Evolutionary conservation across 257 asterid genomes (phyloP).

Genomic region (Salvia hispanica): DNA sequence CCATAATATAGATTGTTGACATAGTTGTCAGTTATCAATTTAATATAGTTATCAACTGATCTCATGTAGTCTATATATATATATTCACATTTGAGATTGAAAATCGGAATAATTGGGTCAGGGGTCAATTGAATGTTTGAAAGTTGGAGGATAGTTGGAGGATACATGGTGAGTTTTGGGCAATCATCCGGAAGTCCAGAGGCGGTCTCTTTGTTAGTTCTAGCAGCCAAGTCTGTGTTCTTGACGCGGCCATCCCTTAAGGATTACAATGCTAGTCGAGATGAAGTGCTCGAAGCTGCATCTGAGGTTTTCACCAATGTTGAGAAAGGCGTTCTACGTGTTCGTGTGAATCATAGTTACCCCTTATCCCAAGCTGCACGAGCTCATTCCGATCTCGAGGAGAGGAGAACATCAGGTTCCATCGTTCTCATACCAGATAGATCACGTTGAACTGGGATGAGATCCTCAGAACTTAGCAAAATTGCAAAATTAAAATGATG

Average conservation of each 20-base stretch:
- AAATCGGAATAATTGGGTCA: conserved; percentile 19
- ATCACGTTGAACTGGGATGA: conserved; percentile 2
- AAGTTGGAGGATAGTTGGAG: too few relatives aligned
- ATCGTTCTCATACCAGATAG: conserved; percentile 75
- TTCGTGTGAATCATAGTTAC: conserved; percentile 72
- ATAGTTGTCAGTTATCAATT: too few relatives aligned
- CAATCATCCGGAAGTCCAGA: too few relatives aligned
- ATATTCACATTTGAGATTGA: neutral
- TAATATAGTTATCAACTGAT: too few relatives aligned
- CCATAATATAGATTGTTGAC: too few relatives aligned
- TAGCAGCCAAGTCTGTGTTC: conserved; percentile 72
- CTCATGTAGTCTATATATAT: too few relatives aligned
- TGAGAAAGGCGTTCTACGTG: conserved; percentile 59
- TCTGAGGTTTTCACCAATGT: conserved; percentile 74
- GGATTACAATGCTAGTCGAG: conserved; percentile 64
- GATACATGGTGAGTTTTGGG: conserved; percentile 90
- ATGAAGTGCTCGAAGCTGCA: conserved; percentile 69
- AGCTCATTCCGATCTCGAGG: conserved; percentile 73
- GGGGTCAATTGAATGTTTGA: conserved; percentile 95
- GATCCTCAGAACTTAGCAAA: too few relatives aligned
- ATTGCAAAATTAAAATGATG: too few relatives aligned
- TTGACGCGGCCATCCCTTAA: conserved; percentile 88
- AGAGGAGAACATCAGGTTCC: conserved; percentile 77
- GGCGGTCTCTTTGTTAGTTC: too few relatives aligned
- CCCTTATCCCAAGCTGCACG: too few relatives aligned